These are phyloP conservation scores for Aegilops tauschii DNA, from an alignment of 176 grass and related monocot species.

Conservation along the genomic window DNA sequence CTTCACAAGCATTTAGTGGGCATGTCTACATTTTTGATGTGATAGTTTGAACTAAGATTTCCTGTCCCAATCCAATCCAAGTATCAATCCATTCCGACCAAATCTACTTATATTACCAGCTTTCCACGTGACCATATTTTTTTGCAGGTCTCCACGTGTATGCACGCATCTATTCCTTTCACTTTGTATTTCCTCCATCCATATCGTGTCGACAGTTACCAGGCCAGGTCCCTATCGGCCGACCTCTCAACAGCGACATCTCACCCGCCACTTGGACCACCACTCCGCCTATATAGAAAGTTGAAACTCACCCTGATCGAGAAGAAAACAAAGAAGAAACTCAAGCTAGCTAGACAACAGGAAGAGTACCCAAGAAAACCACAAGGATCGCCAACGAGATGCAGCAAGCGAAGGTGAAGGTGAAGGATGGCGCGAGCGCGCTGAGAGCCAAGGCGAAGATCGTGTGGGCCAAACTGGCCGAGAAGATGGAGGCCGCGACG, in stretches of 20 bases:
- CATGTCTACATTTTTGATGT: too few species aligned
- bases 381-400: not conserved
- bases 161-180: not conserved
- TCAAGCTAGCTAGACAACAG: not conserved
- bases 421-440: conserved; percentile 42
- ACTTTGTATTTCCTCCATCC: not conserved
- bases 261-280: not conserved
- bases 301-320: not conserved
- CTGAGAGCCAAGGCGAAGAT: conserved; percentile 45
- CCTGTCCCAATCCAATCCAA: too few species aligned
- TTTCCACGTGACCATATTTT: too few species aligned
- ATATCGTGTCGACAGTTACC: too few species aligned
- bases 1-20: too few species aligned
- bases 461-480: conserved; percentile 35
- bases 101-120: too few species aligned
- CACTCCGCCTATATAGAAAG: not conserved
- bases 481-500: conserved; percentile 27
- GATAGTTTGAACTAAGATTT: too few species aligned
- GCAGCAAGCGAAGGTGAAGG: conserved; percentile 31
- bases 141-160: too few species aligned
- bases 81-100: too few species aligned
- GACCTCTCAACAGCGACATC: not conserved
- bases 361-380: too few species aligned
- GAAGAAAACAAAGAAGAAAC: not conserved
- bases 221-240: too few species aligned